Conservation (phyloP, 2,329 filamentous ascomycete genomes). For the Balansia obtecta region DNA sequence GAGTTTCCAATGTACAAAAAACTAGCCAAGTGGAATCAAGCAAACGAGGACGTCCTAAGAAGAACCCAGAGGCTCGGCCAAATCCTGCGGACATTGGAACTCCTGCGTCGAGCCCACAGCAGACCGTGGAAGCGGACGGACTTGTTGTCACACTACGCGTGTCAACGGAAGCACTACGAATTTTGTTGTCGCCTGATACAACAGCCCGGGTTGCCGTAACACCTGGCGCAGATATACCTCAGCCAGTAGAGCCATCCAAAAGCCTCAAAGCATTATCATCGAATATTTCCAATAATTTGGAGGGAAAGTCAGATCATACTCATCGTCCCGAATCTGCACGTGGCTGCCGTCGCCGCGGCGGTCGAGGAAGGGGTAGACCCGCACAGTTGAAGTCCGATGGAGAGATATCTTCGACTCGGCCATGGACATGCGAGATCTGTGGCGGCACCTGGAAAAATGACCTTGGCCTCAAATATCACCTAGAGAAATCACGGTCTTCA, state of each 20-base stretch:
- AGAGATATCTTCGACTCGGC: conserved; percentile 11
- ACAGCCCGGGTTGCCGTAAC: neutral
- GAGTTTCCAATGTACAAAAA: neutral
- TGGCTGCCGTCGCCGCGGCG: conserved; percentile 6
- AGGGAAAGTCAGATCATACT: neutral
- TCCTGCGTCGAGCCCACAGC: neutral
- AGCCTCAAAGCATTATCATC: neutral
- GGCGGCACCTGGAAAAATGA: conserved; percentile 44
- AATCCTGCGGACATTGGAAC: neutral
- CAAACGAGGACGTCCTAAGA: conserved; percentile 1
- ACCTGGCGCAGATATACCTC: neutral
- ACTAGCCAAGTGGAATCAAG: neutral
- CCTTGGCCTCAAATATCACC: conserved; percentile 45
- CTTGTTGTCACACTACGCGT: conserved; percentile 3
- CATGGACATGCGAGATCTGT: conserved; percentile 40
- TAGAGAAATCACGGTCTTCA: conserved; percentile 37
- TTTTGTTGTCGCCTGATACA: neutral
- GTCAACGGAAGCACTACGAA: conserved; percentile 1
- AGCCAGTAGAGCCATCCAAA: neutral
- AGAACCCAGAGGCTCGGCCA: neutral
- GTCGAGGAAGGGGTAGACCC: conserved; percentile 6
- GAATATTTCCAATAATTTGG: neutral
- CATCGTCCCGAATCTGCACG: neutral
- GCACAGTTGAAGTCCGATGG: conserved; percentile 8
- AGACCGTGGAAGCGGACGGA: neutral